These are phyloP conservation scores for Huntiella decipiens DNA, from an alignment of 2,329 filamentous ascomycete species.

Conservation along the genomic window DNA sequence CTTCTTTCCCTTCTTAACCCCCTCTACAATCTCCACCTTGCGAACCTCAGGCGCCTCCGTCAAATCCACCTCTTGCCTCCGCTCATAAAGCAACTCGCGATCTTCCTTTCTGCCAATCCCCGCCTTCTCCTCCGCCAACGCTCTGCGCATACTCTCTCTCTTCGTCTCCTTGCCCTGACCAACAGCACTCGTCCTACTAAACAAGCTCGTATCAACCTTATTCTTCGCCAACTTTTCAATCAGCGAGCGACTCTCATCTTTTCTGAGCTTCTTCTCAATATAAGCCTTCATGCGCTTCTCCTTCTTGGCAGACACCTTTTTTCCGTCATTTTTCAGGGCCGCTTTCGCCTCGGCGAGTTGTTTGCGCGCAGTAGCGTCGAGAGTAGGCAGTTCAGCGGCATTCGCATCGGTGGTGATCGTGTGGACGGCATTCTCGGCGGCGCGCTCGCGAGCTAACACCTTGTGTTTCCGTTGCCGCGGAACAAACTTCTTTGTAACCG, in stretches of 20 bases:
- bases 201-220: conserved; percentile 64
- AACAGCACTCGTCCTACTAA: conserved; percentile 59
- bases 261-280: conserved; percentile 77
- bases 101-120: conserved; percentile 37
- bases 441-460: conserved; percentile 43
- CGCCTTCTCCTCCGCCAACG: conserved; percentile 43
- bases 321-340: conserved; percentile 33
- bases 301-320: conserved; percentile 44
- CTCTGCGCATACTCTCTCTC: conserved; percentile 44
- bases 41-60: conserved; percentile 1
- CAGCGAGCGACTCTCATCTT: conserved; percentile 75
- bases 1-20: conserved; percentile 17
- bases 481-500: conserved; percentile 27
- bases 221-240: conserved; percentile 63
- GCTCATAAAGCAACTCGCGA: conserved; percentile 34
- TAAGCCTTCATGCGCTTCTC: conserved; percentile 50
- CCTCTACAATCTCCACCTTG: conserved; percentile 11
- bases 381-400: conserved; percentile 23
- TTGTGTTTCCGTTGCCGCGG: conserved; percentile 50
- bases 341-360: conserved; percentile 36
- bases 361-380: conserved; percentile 20
- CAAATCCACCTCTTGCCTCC: conserved; percentile 13
- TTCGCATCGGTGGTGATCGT: conserved; percentile 15
- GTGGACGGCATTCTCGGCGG: conserved; percentile 23
- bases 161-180: conserved; percentile 56